Evolutionary conservation across 192 early-diverging fungal genomes (phyloP), one percentile per base, ranked within the genome.

Genomic region (Pilobolus umbonatus): DNA sequence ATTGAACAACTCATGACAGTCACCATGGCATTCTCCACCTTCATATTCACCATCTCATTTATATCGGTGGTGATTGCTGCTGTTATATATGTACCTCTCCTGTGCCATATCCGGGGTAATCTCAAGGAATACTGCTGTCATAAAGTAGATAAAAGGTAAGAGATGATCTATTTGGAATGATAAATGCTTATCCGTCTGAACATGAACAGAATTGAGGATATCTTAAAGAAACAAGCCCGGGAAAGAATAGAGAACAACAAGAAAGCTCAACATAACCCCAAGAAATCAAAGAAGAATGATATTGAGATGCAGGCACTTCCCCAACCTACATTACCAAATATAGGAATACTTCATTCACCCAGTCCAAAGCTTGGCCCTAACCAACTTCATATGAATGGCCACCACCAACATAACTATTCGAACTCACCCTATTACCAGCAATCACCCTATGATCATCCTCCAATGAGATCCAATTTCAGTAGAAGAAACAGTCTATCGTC

Each of bases 51-150:
- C 5, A 62, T 83, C 21, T 69, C 67, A 1, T 69, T 69, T 22
- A 15, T 88, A 8, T 70, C 69, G 32, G 74, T 90, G 6, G 54
- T 85, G 12, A 43, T 71, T n/a, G 90, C 92, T 11, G 72, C 77
- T 17, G 47, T 90, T 39, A 45, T 90, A 11, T 94, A 94, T 61
- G 79, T 94, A 54, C 92, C 92, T 15, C 72, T 94, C 28, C 56
- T 92, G 39, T 84, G 77, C 58, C 80, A 82, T 59, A 90, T 94
- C 50, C 82, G 75, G 31, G 92, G 92, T 34, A 94, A 93, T 58
- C 70, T 94, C 45, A 94, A 94, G 71, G 92, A 94, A 62, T 94
- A 86, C 65, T 90, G 88, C 48, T 90, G 87, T 50, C 88, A 92
- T 75, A 91, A 91, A 71, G 80, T 94, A 26, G 92, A 94, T 72